A percentile compares a stretch with the other conserved stretches of the same genome.
Evolutionary conservation across 495 filamentous ascomycete genomes (phyloP).

Genomic region (Neurospora sublineolata): DNA sequence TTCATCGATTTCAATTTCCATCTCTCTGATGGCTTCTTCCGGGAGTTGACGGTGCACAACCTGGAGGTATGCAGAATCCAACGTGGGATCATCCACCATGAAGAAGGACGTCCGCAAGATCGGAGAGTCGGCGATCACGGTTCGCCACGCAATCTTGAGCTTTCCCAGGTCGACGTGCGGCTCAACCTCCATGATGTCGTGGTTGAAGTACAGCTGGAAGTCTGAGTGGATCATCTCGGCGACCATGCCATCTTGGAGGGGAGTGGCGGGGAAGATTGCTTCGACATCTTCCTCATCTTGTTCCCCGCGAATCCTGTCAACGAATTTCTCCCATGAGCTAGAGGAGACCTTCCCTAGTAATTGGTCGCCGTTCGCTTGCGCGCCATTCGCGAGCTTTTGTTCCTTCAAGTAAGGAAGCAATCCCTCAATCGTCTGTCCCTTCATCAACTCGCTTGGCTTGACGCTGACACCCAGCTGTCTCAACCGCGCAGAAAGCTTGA

Average conservation of each 20-base stretch:
- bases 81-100: conserved; percentile 44
- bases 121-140: conserved; percentile 45
- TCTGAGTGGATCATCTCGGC: conserved; percentile 58
- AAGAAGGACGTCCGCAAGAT: conserved; percentile 68
- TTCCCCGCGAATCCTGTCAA: conserved; percentile 1
- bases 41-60: conserved; percentile 34
- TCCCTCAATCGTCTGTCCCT: conserved; percentile 45
- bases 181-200: conserved; percentile 50
- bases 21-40: neutral
- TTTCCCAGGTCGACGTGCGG: conserved; percentile 34
- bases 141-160: conserved; percentile 49
- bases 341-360: neutral
- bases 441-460: conserved; percentile 58
- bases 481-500: conserved; percentile 56
- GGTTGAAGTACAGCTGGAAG: conserved; percentile 67
- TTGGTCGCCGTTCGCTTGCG: neutral
- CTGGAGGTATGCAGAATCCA: conserved; percentile 52
- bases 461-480: conserved; percentile 46
- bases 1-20: conserved; percentile 9
- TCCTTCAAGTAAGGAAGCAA: neutral
- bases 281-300: conserved; percentile 25
- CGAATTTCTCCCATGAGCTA: neutral
- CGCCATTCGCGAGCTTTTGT: neutral
- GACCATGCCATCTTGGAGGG: conserved; percentile 75
- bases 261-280: conserved; percentile 50